phyloP scores from a whole-genome alignment of 306 rosid species.

The Begonia masoniana region DNA sequence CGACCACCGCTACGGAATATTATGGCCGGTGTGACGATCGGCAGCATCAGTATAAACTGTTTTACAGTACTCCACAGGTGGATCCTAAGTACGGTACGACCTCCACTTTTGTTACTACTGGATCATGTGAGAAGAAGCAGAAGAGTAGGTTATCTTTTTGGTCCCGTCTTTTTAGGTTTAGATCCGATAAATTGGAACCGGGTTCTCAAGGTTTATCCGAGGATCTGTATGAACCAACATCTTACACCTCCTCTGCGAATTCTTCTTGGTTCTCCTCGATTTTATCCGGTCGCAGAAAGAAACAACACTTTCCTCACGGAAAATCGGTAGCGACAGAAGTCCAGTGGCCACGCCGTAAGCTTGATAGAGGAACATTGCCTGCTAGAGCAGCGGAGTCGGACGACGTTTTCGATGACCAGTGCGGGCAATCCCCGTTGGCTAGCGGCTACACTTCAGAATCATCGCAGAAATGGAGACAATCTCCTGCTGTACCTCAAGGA shows the following conservation, averaged over 20 bases:
- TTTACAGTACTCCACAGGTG: constrained; percentile 82
- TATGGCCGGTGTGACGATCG: no score
- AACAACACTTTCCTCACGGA: constrained; percentile 10
- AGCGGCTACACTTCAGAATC: constrained; percentile 50
- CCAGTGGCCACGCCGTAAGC: constrained; percentile 10
- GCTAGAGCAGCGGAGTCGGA: constrained; percentile 20
- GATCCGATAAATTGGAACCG: constrained; percentile 32
- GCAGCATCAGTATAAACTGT: constrained; percentile 13
- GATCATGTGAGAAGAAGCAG: constrained; percentile 33
- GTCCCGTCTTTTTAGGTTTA: constrained; percentile 23
- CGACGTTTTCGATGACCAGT: constrained; percentile 18
- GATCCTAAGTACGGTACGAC: constrained; percentile 32
- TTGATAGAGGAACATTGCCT: constrained; percentile 91
- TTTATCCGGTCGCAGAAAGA: constrained; percentile 32
- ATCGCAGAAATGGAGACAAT: constrained; percentile 48
- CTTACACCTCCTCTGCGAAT: constrained; percentile 23
- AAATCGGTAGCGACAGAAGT: constrained; percentile 4
- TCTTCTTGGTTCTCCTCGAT: constrained; percentile 60
- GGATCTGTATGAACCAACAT: constrained; percentile 15
- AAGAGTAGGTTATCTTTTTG: constrained; percentile 28
- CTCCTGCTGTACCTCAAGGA: constrained; percentile 31
- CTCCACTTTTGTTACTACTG: constrained; percentile 10
- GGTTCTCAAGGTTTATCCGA: constrained; percentile 17
- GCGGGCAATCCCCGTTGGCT: constrained; percentile 37
- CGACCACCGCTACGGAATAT: constrained; percentile 3